phyloP scores from a whole-genome alignment of 768 basidiomycete species.

The Dictyophora rubrovolvata region DNA sequence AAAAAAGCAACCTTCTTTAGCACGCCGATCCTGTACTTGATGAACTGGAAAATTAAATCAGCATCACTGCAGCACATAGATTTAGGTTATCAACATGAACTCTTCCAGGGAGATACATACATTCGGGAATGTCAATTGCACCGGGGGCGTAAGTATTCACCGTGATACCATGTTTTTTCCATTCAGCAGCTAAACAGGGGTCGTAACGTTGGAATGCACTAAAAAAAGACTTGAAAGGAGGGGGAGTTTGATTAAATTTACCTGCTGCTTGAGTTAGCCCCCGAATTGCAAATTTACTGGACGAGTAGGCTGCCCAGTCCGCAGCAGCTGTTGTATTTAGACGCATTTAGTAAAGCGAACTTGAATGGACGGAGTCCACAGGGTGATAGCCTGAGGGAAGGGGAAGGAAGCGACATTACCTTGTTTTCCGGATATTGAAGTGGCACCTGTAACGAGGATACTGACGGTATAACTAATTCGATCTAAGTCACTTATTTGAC shows the following conservation, averaged over 20 bases:
- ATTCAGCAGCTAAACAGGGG: slow-evolving; percentile 13
- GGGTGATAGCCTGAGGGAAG: no score
- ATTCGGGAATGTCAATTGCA: slow-evolving; percentile 19
- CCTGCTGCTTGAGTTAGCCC: slow-evolving; percentile 10
- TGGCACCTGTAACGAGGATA: slow-evolving; percentile 12
- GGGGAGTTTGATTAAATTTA: background rate
- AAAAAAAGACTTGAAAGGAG: background rate
- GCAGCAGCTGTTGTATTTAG: background rate
- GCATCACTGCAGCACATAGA: no score
- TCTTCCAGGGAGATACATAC: slow-evolving; percentile 14
- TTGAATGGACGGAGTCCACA: background rate
- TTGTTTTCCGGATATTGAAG: slow-evolving; percentile 23
- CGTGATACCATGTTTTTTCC: slow-evolving; percentile 21
- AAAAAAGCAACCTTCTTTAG: slow-evolving; percentile 1
- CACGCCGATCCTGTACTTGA: background rate
- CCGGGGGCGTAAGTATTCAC: slow-evolving; percentile 34
- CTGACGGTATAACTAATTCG: background rate
- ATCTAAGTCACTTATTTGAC: background rate
- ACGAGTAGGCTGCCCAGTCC: slow-evolving; percentile 5
- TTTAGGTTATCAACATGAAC: no score
- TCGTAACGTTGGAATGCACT: background rate
- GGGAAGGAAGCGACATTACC: slow-evolving; percentile 12
- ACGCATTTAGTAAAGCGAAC: background rate
- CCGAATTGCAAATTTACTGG: slow-evolving; percentile 8
- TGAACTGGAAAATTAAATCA: background rate